These are phyloP conservation scores for Spencermartinsiella europaea DNA, from an alignment of 805 yeast species.

Conservation along the genomic window DNA sequence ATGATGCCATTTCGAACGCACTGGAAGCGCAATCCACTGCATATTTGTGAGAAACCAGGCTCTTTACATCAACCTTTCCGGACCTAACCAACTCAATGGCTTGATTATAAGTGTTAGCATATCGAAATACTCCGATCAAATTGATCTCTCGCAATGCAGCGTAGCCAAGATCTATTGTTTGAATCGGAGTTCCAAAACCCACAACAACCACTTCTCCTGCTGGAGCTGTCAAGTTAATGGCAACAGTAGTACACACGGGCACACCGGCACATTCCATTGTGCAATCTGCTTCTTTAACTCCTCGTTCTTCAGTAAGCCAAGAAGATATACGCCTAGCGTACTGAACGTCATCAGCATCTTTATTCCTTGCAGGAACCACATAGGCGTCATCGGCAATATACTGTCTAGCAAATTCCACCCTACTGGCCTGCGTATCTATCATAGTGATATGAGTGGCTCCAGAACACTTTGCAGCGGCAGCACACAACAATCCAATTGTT, in stretches of 20 bases:
- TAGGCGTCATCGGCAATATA: conserved; percentile 3
- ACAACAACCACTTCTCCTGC: conserved; percentile 44
- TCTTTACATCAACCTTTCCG: conserved; percentile 8
- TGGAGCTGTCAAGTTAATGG: conserved; percentile 48
- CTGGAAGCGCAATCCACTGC: neutral
- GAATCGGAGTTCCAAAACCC: conserved; percentile 30
- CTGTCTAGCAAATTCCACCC: conserved; percentile 29
- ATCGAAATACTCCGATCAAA: conserved; percentile 27
- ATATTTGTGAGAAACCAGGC: conserved; percentile 7
- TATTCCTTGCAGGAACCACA: neutral
- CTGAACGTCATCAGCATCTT: conserved; percentile 5
- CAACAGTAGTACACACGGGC: conserved; percentile 58
- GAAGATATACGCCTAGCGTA: conserved; percentile 35
- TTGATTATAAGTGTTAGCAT: conserved; percentile 24
- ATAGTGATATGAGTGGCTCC: conserved; percentile 67
- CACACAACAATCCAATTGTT: conserved; percentile 71
- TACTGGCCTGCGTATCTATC: conserved; percentile 51
- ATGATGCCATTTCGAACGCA: conserved; percentile 6
- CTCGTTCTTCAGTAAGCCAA: conserved; percentile 26
- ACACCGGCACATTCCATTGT: conserved; percentile 76
- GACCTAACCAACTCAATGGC: conserved; percentile 17
- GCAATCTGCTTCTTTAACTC: conserved; percentile 39
- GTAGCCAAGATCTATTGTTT: conserved; percentile 26
- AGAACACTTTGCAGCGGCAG: conserved; percentile 61
- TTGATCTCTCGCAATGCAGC: conserved; percentile 29